These are phyloP conservation scores for Penicillium digitatum DNA, from an alignment of 2,329 filamentous ascomycete species.

Conservation along the genomic window DNA sequence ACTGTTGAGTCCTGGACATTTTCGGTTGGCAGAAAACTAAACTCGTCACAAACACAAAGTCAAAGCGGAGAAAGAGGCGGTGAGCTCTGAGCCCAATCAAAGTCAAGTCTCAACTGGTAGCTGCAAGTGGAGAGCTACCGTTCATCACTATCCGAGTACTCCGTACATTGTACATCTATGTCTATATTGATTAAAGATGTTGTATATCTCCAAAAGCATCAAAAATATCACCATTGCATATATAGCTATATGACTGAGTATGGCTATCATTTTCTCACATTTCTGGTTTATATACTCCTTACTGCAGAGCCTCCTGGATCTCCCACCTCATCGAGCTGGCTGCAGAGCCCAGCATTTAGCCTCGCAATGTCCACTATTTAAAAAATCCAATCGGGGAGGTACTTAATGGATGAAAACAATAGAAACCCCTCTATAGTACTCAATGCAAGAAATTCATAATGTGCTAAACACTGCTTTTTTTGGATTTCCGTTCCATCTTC, in stretches of 20 bases:
- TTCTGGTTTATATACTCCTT: not conserved
- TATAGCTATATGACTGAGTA: not conserved
- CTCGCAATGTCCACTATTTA: not conserved
- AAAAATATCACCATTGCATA: not conserved
- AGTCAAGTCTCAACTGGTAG: not conserved
- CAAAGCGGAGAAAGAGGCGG: not conserved
- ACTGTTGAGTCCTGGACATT: not conserved
- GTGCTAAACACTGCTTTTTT: conserved; percentile 11
- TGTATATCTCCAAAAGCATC: too few species aligned
- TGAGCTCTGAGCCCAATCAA: not conserved
- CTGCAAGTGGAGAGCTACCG: conserved; percentile 15
- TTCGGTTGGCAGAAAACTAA: not conserved
- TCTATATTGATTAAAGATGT: not conserved
- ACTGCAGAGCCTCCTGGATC: not conserved
- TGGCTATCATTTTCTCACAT: not conserved
- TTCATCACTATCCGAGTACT: too few species aligned
- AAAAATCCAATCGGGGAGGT: not conserved
- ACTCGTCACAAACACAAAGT: not conserved
- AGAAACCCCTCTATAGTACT: too few species aligned
- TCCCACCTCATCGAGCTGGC: not conserved
- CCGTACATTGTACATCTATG: not conserved
- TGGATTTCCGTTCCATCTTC: conserved; percentile 20
- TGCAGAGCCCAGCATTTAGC: conserved; percentile 1
- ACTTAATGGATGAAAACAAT: not conserved
- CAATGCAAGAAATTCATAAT: not conserved